A percentile compares a stretch with the other conserved stretches of the same genome.
Conservation (phyloP, 23 red algal species). For the Porphyridium purpureum region DNA sequence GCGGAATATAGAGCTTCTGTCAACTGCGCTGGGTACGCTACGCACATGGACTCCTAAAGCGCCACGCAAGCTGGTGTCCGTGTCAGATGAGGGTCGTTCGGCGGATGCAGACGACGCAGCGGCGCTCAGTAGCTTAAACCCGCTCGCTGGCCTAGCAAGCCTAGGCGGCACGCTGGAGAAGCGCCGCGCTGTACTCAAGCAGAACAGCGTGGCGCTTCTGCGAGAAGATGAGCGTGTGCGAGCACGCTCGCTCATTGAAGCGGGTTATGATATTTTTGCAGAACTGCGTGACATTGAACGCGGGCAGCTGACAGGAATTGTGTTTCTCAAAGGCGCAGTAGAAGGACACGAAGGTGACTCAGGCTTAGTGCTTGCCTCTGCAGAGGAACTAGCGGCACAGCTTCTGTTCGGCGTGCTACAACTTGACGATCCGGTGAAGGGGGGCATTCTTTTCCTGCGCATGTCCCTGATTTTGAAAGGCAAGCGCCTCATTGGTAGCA, state of each 20-base stretch:
- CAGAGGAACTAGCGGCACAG: too few relatives aligned
- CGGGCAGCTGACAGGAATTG: neutral
- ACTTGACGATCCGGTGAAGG: neutral
- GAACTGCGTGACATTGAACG: neutral
- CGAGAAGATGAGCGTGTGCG: neutral
- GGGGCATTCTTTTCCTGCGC: neutral
- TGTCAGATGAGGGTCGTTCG: neutral
- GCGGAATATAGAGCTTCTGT: neutral
- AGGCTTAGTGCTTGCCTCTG: neutral
- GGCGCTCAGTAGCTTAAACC: neutral
- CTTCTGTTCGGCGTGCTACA: neutral
- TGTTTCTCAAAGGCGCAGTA: neutral
- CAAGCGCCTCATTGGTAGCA: conserved; percentile 1
- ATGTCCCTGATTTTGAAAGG: neutral
- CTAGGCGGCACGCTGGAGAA: neutral
- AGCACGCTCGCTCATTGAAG: neutral
- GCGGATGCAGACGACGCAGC: neutral
- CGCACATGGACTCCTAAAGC: neutral
- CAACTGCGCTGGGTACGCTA: conserved; percentile 1
- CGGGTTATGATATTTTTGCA: conserved; percentile 2
- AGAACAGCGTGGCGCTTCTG: neutral
- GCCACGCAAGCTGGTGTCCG: conserved; percentile 1
- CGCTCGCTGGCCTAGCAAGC: neutral
- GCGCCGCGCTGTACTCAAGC: neutral
- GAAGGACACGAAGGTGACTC: neutral